Evolutionary conservation across 768 basidiomycete species (phyloP).

Genomic region (Tylopilus felleus): DNA sequence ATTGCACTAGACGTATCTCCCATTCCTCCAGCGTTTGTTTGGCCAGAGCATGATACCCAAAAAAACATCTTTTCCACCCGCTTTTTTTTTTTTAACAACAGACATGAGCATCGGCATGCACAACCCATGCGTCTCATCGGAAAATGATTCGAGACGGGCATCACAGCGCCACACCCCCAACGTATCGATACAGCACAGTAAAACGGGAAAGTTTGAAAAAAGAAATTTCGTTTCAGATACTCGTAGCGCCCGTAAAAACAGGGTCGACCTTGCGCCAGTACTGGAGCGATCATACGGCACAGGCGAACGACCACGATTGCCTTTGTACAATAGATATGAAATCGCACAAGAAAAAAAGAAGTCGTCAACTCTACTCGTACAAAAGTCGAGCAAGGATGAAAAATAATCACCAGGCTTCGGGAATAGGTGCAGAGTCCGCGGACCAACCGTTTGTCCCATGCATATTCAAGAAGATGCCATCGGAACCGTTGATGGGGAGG

Average conservation of each 20-base stretch:
- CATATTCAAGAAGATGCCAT: constrained; percentile 84
- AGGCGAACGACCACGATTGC: constrained; percentile 12
- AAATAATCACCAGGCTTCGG: constrained; percentile 73
- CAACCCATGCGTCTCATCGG: neutral
- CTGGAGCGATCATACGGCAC: constrained; percentile 16
- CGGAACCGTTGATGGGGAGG: constrained; percentile 86
- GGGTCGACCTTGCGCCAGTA: neutral
- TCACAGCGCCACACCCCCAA: neutral
- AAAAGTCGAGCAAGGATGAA: constrained; percentile 9
- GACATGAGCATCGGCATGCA: constrained; percentile 7
- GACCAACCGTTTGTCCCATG: constrained; percentile 70
- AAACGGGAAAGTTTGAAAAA: neutral
- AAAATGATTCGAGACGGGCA: neutral
- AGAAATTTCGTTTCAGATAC: constrained; percentile 1
- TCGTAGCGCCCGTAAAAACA: neutral
- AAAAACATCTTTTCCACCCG: no score
- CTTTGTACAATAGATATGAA: constrained; percentile 19
- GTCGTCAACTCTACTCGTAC: constrained; percentile 25
- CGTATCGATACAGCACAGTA: constrained; percentile 2
- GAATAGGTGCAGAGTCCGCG: constrained; percentile 70
- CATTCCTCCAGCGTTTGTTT: neutral
- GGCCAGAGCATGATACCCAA: neutral
- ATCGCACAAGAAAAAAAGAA: constrained; percentile 19
- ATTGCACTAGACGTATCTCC: constrained; percentile 14
- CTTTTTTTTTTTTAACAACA: no score